Base-by-base conservation (phyloP, 805 yeast genomes). In the Cyberlindnera mrakii region DNA sequence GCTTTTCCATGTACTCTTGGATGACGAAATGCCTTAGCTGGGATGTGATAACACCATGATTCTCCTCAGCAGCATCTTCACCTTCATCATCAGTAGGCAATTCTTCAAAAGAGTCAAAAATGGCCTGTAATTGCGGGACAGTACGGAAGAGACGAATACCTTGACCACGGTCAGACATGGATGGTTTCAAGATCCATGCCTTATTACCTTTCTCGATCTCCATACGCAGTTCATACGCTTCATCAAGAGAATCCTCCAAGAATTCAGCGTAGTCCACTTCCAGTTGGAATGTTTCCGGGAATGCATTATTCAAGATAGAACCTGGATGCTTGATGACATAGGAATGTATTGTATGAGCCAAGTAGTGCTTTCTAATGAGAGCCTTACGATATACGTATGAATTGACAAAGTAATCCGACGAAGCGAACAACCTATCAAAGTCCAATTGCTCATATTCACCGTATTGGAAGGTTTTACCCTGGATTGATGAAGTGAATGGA, bases 221-320 rank as follows among this genome's bases (percentile, higher is more conserved):
- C 41, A 82, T 83, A 45, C 96, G 67, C 39, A 93, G 69, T 57
- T 91, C 99, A 68, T 85, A 90, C 32, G 85, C 81, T 55, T 93
- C 99, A 61, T 91, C 98, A 37, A 93, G 68, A 0, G 96, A 75
- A 59, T 93, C 99, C 54, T 93, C 98, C 40, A 93, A 67, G 54
- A 93, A 93, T 61, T 93, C 99, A 1, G 98, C 97, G 63, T 87
- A 93, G 55, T 91, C 98, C 18, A 93, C 77, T 57, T 93, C 98
- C 29, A 93, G 67, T 43, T 82, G 81, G 63, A 71, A 88, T 3
- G 90, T 74, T 42, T 78, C 85, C 1, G 97, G 91, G 47, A 78
- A 80, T 2, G 93, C 78, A 1, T 49, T 54, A 3, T 60, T 65
- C 43, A 93, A 67, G 1, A 79, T 66, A 1, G 90, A 79, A 0